Conservation (phyloP, 257 asterid species). For the Mitragyna speciosa region DNA sequence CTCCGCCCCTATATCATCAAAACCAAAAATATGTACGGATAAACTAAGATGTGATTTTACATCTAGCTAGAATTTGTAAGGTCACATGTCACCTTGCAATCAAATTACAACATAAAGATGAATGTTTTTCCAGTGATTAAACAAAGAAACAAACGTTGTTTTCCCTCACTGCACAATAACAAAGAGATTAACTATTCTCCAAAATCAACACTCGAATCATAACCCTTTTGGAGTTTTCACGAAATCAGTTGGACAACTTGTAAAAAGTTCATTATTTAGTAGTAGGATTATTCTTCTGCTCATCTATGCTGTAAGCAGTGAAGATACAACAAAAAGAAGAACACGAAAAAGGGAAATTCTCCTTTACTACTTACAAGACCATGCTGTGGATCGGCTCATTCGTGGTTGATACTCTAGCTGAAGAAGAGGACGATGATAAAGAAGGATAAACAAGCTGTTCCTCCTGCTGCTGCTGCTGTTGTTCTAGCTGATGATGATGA, state of each 20-base stretch:
- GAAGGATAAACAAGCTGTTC: slow-evolving; percentile 21
- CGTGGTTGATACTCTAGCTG: slow-evolving; percentile 6
- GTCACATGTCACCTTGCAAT: too few species aligned
- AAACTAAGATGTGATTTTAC: background rate
- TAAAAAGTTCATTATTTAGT: background rate
- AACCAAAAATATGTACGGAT: background rate
- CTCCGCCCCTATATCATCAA: slow-evolving; percentile 15
- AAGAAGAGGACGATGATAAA: slow-evolving; percentile 10
- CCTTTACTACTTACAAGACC: slow-evolving; percentile 26
- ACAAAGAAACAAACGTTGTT: background rate
- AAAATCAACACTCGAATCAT: background rate
- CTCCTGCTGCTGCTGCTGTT: slow-evolving; percentile 16
- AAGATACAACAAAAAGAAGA: background rate
- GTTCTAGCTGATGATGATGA: slow-evolving; percentile 18
- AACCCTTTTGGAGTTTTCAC: background rate
- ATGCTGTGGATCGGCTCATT: slow-evolving; percentile 27
- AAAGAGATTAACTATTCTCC: background rate
- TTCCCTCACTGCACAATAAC: background rate
- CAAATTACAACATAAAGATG: background rate
- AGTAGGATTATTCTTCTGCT: background rate
- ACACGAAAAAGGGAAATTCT: background rate
- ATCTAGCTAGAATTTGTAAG: background rate
- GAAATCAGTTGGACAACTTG: background rate
- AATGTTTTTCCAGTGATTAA: background rate
- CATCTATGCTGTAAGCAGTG: background rate